These are phyloP conservation scores for Fusarium brachygibbosum DNA, from an alignment of 2,329 filamentous ascomycete species.

Conservation along the genomic window DNA sequence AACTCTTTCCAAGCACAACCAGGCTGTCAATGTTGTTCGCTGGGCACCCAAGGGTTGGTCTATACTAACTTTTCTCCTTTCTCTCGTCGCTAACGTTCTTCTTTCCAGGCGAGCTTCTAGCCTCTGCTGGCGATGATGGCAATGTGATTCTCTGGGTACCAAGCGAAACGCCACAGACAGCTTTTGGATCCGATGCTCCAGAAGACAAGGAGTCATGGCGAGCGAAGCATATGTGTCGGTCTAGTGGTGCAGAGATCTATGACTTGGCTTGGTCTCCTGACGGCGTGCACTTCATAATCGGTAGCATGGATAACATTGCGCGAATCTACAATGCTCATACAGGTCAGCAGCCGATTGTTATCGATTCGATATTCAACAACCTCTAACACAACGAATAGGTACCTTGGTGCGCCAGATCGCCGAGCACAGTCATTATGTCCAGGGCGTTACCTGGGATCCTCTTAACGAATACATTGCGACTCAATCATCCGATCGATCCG, in stretches of 20 bases:
- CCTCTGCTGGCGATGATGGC: conserved; percentile 95
- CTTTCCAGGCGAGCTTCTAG: conserved; percentile 84
- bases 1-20: conserved; percentile 92
- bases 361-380: neutral
- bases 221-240: conserved; percentile 97
- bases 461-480: conserved; percentile 98
- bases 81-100: conserved; percentile 34
- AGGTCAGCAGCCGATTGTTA: conserved; percentile 66
- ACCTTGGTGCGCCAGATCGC: conserved; percentile 89
- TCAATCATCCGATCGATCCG: conserved; percentile 96
- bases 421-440: conserved; percentile 97
- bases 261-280: conserved; percentile 99
- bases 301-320: conserved; percentile 99
- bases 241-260: conserved; percentile 95
- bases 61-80: neutral
- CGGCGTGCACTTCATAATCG: conserved; percentile 94
- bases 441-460: conserved; percentile 98
- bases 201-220: conserved; percentile 98
- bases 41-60: conserved; percentile 90
- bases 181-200: conserved; percentile 84
- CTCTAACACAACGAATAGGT: conserved; percentile 53
- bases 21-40: conserved; percentile 97
- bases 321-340: conserved; percentile 95
- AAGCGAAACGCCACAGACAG: conserved; percentile 77
- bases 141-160: conserved; percentile 98